These are phyloP conservation scores for Irpex rosettiformis DNA, from an alignment of 1,284 basidiomycete genomes.

Conservation along the genomic window DNA sequence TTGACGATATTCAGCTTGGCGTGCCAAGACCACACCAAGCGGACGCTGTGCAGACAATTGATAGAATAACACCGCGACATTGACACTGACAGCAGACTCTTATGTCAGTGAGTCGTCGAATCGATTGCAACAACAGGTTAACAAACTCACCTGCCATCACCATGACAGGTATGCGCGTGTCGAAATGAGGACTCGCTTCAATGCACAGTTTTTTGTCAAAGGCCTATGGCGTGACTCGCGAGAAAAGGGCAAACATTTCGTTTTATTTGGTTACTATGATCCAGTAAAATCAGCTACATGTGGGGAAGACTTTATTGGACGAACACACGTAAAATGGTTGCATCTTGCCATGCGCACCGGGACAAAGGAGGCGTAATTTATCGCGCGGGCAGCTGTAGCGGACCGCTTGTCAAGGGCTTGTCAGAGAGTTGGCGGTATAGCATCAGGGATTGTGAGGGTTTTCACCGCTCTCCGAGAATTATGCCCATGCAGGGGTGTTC, in stretches of 20 bases:
- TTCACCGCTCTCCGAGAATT: not conserved
- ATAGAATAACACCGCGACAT: not conserved
- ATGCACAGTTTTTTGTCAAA: not conserved
- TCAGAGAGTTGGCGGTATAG: not conserved
- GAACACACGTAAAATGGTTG: not conserved
- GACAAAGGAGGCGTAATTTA: not conserved
- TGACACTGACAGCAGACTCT: not conserved
- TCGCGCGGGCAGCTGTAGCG: not conserved
- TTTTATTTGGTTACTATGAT: not conserved
- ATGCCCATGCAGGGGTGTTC: not conserved
- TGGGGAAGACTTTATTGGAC: not conserved
- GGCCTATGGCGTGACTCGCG: not conserved
- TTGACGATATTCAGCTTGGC: not conserved
- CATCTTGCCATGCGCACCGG: not conserved
- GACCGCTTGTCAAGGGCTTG: not conserved
- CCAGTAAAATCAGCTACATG: not conserved
- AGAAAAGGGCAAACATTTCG: not conserved
- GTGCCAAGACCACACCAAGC: not conserved
- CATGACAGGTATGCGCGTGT: not conserved
- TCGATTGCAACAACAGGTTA: not conserved
- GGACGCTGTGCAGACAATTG: not conserved
- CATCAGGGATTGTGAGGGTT: not conserved
- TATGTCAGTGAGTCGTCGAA: not conserved
- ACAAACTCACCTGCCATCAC: not conserved
- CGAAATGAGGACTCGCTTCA: not conserved